These are phyloP conservation scores for Tympanopsis confertula DNA, from an alignment of 2,329 filamentous ascomycete genomes.

Conservation along the genomic window DNA sequence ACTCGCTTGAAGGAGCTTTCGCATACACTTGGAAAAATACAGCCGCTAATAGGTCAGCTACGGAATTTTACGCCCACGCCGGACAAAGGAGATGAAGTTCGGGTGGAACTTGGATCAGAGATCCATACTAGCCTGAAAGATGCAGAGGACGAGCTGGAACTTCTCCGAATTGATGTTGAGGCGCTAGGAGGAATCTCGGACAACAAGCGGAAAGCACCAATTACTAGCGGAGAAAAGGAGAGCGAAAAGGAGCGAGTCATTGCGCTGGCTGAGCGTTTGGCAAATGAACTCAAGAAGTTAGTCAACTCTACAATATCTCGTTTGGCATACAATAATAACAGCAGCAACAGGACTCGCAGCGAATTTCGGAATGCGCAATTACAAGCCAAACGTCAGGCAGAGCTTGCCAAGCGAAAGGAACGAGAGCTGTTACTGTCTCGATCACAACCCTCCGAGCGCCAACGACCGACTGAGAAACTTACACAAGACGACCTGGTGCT, in stretches of 20 bases:
- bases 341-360: slow-evolving; percentile 33
- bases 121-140: slow-evolving; percentile 70
- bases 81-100: slow-evolving; percentile 38
- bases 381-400: slow-evolving; percentile 47
- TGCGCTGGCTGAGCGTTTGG: slow-evolving; percentile 55
- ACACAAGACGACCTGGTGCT: not conserved
- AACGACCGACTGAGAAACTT: not conserved
- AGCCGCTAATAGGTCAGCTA: not conserved
- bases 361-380: slow-evolving; percentile 76
- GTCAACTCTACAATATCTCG: not conserved
- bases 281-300: slow-evolving; percentile 56
- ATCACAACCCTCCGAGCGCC: slow-evolving; percentile 9
- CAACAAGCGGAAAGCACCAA: not conserved
- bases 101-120: slow-evolving; percentile 66
- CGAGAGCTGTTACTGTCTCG: slow-evolving; percentile 61
- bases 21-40: not conserved
- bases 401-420: slow-evolving; percentile 28
- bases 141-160: slow-evolving; percentile 72
- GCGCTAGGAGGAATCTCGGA: slow-evolving; percentile 42
- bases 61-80: slow-evolving; percentile 10
- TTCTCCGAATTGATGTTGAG: slow-evolving; percentile 66
- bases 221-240: slow-evolving; percentile 40
- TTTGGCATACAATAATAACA: not conserved
- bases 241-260: slow-evolving; percentile 54
- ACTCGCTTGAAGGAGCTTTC: not conserved